Percentiles rank a stretch among this genome's conserved stretches.
phyloP scores from a whole-genome alignment of 2,329 filamentous ascomycete species.

The Trematosphaeria pertusa region DNA sequence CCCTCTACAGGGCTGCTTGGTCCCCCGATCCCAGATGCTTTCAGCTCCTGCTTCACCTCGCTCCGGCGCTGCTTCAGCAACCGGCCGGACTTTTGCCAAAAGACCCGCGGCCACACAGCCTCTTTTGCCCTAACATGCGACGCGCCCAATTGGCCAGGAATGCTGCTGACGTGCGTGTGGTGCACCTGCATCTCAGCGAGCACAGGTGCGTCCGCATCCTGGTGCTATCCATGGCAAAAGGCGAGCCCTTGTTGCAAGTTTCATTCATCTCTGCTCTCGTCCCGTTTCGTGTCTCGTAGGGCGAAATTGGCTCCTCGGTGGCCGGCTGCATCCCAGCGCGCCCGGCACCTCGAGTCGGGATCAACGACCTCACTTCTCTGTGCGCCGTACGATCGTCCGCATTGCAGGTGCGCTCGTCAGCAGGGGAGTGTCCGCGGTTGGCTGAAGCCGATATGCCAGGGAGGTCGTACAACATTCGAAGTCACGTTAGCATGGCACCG shows the following conservation, averaged over 20 bases:
- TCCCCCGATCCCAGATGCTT: constrained; percentile 16
- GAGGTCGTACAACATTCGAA: constrained; percentile 26
- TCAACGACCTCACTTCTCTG: constrained; percentile 7
- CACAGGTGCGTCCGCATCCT: constrained; percentile 10
- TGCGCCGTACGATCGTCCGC: constrained; percentile 5
- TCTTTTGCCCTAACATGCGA: constrained; percentile 25
- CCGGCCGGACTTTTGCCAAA: constrained; percentile 33
- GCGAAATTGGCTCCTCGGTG: constrained; percentile 12
- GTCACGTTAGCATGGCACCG: constrained; percentile 26
- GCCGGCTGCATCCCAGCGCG: constrained; percentile 19
- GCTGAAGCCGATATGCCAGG: constrained; percentile 17
- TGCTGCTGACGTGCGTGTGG: constrained; percentile 16
- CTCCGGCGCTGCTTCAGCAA: background rate
- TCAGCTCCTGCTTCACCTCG: background rate
- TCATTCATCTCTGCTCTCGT: constrained; percentile 12
- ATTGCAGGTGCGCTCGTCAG: background rate
- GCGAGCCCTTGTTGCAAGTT: constrained; percentile 13
- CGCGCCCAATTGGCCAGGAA: constrained; percentile 12
- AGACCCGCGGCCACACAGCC: constrained; percentile 21
- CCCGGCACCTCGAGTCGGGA: constrained; percentile 10
- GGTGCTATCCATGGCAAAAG: constrained; percentile 16
- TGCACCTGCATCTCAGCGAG: constrained; percentile 6
- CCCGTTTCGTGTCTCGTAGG: constrained; percentile 23
- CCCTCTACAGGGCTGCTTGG: constrained; percentile 11
- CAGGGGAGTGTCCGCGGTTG: background rate